Base-by-base conservation (phyloP, 176 grass and related monocot species). In the Aechmea fasciata region DNA sequence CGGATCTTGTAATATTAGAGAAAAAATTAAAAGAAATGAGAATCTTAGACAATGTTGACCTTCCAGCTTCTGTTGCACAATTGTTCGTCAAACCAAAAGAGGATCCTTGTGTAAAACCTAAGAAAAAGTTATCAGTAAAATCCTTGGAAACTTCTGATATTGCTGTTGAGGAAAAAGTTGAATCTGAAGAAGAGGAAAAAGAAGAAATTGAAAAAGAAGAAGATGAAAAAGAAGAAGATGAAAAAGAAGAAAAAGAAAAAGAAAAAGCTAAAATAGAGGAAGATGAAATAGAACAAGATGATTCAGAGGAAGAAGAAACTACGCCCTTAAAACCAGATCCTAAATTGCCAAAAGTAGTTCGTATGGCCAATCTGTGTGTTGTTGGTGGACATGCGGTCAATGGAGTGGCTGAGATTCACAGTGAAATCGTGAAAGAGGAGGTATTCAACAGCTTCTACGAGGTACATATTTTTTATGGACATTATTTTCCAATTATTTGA, bases 351-450 rank as follows among this genome's bases (percentile, higher is more conserved):
- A 93, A 86, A 81, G 76, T 90, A 67, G 80, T 93, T 59, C 84
- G 63, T 48, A 99, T 99, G 94, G 94, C 94, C 62, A 99, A 99
- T 66, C 90, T 99, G 14, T 90, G 90, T 84, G 90, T 99, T 69
- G 90, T 88, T 19, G 89, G 94, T 67, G 94, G 90, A 6, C 90
- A 99, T 77, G 85, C 84, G 14, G 90, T 99, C 76, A 99, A 99
- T 73, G 94, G 94, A 28, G 90, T 99, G 67, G 94, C 94, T 80
- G 90, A 85, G 73, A 99, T 99, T 87, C 94, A 99, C 75, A 99
- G 90, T 72, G 84, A 99, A 81, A 99, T 99, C 70, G 94, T 99
- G 76, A 99, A 90, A 77, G 82, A 99, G 52, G 90, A 99, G 63
- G 94, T 99, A 47, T 99, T 99, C 70, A 85, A 93, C 75, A 86